Evolutionary conservation across 2,329 filamentous ascomycete genomes (phyloP).

Genomic region (Fonsecaea erecta): DNA sequence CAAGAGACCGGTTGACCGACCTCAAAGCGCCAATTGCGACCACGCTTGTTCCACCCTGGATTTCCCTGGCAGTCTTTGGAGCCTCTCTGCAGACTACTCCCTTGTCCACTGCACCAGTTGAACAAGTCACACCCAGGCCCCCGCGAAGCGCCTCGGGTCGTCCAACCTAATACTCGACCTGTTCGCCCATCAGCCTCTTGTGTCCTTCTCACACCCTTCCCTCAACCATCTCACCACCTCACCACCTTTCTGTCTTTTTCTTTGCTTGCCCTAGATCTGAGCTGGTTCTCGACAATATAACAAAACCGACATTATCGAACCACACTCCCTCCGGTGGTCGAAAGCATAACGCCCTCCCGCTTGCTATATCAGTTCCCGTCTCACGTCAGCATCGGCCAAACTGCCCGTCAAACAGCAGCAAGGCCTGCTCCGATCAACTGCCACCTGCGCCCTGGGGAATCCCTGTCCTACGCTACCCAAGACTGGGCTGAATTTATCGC

Average conservation of each 20-base stretch:
- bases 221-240: constrained; percentile 20
- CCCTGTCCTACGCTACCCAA: constrained; percentile 23
- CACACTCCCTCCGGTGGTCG: constrained; percentile 4
- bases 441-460: constrained; percentile 19
- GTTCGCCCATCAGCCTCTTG: constrained; percentile 12
- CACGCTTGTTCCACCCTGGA: constrained; percentile 28
- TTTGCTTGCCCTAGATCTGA: constrained; percentile 21
- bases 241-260: constrained; percentile 11
- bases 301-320: constrained; percentile 15
- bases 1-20: constrained; percentile 26
- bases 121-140: constrained; percentile 21
- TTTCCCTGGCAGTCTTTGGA: not conserved
- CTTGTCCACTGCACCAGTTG: constrained; percentile 11
- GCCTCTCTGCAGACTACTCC: not conserved
- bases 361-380: constrained; percentile 21
- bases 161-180: constrained; percentile 30
- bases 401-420: constrained; percentile 6
- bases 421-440: constrained; percentile 1
- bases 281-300: constrained; percentile 33
- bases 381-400: constrained; percentile 32
- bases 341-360: not conserved
- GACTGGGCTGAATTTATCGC: constrained; percentile 13
- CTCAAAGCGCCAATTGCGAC: constrained; percentile 34
- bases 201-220: constrained; percentile 6
- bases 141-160: constrained; percentile 23